phyloP scores from a whole-genome alignment of 352 stramenopile genomes.

The Hyaloperonospora arabidopsidis region DNA sequence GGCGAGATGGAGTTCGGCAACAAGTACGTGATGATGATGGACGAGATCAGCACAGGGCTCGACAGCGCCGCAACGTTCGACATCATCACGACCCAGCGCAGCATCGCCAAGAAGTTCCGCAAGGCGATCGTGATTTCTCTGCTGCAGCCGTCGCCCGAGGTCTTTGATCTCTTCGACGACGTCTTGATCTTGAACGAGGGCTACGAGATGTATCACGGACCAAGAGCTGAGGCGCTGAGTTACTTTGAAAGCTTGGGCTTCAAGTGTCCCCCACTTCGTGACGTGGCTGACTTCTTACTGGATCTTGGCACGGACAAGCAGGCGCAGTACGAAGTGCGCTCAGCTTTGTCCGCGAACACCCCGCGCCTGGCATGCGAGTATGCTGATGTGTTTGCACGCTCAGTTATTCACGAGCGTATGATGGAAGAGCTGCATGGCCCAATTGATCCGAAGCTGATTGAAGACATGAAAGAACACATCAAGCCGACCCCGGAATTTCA shows the following conservation, averaged over 20 bases:
- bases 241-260: constrained; percentile 19
- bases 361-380: constrained; percentile 12
- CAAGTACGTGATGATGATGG: constrained; percentile 18
- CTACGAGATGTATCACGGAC: constrained; percentile 10
- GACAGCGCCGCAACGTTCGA: constrained; percentile 18
- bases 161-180: constrained; percentile 20
- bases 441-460: neutral
- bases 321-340: constrained; percentile 22
- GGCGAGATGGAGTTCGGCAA: constrained; percentile 76
- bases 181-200: constrained; percentile 17
- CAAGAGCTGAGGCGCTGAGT: neutral
- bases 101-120: constrained; percentile 20
- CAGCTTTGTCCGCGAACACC: neutral
- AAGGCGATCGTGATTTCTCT: constrained; percentile 19
- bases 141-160: constrained; percentile 18
- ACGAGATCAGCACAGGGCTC: constrained; percentile 19
- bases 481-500: constrained; percentile 10
- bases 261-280: constrained; percentile 21
- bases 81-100: constrained; percentile 14
- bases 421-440: constrained; percentile 3
- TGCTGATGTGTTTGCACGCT: constrained; percentile 7
- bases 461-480: neutral
- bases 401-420: neutral
- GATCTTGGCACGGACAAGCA: constrained; percentile 41
- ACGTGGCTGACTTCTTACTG: constrained; percentile 45